Base-by-base conservation (phyloP, 257 asterid species). In the Solanum peruvianum region DNA sequence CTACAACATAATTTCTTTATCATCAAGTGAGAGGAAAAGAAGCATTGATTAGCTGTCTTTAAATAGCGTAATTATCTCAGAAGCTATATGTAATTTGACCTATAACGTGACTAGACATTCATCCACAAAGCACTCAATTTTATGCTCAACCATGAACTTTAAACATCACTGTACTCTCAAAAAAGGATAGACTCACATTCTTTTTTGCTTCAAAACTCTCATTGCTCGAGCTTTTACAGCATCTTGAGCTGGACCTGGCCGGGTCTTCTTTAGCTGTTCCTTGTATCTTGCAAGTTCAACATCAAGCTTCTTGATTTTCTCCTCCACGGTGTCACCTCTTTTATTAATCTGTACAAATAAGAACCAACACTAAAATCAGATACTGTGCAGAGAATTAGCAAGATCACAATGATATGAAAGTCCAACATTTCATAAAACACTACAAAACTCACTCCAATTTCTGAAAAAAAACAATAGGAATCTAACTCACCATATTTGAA, bases 211-310 rank as follows among this genome's bases (percentile, higher is more conserved):
- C 84, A 97, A 97, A 91, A 97, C 92, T 92, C 99, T 93, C 99
- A 94, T 97, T 49, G 99, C 99, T 89, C 99, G 95, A 90, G 98
- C 97, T 92, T 97, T 97, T 60, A 97, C 94, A 16, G 98, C 99
- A 89, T 97, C 99, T 86, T 94, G 99, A 14, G 99, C 99, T 75
- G 99, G 99, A 83, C 99, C 99, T 33, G 98, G 99, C 52, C 99
- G 92, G 70, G 96, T 97, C 92, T 93, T 97, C 93, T 95, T 95
- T 66, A 95, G 91, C 94, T 97, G 99, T 87, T 97, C 99, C 86
- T 88, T 97, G 86, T 93, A 97, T 86, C 91, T 92, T 7, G 95
- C 91, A 71, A 95, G 92, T 84, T 97, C 99, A 86, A 91, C 92
- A 87, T 97, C 99, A 85, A 97, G 98, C 91, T 89, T 95, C 81